These are phyloP conservation scores for Piper betle DNA, from an alignment of 164 flowering plant genomes.

Conservation along the genomic window DNA sequence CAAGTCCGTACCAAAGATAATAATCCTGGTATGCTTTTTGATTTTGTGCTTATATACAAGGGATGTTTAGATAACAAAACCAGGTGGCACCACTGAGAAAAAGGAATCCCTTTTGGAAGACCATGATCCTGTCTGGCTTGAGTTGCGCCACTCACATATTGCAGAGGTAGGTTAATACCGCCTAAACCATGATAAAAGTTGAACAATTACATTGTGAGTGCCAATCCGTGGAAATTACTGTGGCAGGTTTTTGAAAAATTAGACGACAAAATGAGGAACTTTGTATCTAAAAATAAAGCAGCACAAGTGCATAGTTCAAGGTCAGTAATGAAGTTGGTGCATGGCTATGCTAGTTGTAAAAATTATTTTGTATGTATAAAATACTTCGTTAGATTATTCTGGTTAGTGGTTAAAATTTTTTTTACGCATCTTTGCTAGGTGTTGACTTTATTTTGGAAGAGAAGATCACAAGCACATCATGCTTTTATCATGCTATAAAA, in stretches of 20 bases:
- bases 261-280: conserved; percentile 82
- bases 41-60: conserved; percentile 3
- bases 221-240: conserved; percentile 1
- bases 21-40: conserved; percentile 4
- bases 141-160: conserved; percentile 89
- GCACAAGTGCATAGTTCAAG: conserved; percentile 83
- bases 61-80: conserved; percentile 51
- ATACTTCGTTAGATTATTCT: too few relatives aligned
- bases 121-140: conserved; percentile 95
- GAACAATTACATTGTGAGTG: neutral
- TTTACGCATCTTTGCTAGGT: too few relatives aligned
- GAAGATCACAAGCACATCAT: too few relatives aligned
- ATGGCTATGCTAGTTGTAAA: neutral
- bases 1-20: neutral
- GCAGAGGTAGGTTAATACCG: conserved; percentile 59
- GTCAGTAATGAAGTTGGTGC: conserved; percentile 11
- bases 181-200: too few relatives aligned
- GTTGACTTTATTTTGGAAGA: too few relatives aligned
- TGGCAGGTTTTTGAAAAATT: conserved; percentile 85
- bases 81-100: conserved; percentile 66
- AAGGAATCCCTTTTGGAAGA: conserved; percentile 94
- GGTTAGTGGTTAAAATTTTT: too few relatives aligned
- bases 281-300: conserved; percentile 88
- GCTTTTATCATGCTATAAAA: too few relatives aligned
- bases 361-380: too few relatives aligned